Evolutionary conservation across 192 early-diverging fungal species (phyloP), one percentile per base, ranked within the genome.

Genomic region (Backusella luteola): DNA sequence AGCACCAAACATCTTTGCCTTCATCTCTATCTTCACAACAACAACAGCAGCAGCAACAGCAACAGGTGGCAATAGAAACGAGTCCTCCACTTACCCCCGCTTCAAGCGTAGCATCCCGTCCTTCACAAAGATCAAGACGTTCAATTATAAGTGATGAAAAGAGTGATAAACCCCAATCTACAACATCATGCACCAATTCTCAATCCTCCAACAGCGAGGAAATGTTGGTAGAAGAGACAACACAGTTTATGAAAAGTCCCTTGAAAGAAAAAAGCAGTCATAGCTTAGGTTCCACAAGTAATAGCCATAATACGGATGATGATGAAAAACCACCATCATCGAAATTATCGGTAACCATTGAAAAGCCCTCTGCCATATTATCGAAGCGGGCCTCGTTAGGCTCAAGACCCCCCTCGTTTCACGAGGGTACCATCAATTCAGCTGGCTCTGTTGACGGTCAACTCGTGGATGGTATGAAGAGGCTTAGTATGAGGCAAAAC

Each of bases 311-410:
- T 17, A 44, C 5, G 15, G 41, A 14, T 4, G 21, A 41, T 6
- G 23, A 68, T 23, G 53, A 34, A 69, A 35, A 44, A 11, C 1
- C 21, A 56, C 67, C 34, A 76, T 19, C 32, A 75, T 19, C 9
- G 38, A 66, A 26, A 8, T 3, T 23, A 41, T 19, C 59, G 4
- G 17, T 17, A 49, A n/a, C 19, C 1, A 68, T 72, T 42, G 75
- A 73, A 42, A 49, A 72, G 29, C 80, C 80, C 6, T 77, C 80
- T n/a, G 69, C 26, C 21, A 81, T 81, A 66, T 53, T 67, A 36
- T 71, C 76, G 0, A 81, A 81, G 34, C 75, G 80, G 17, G 38
- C 71, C 14, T 81, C 80, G 14, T 38, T 75, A 66, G 63, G 70
- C 6, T 71, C 70, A 49, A 44, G 70, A 46, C 44, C 70, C 8